Evolutionary conservation across 1,284 basidiomycete species (phyloP), one percentile per base, ranked within the genome.

Genomic region (Tetrapyrgos nigripes): DNA sequence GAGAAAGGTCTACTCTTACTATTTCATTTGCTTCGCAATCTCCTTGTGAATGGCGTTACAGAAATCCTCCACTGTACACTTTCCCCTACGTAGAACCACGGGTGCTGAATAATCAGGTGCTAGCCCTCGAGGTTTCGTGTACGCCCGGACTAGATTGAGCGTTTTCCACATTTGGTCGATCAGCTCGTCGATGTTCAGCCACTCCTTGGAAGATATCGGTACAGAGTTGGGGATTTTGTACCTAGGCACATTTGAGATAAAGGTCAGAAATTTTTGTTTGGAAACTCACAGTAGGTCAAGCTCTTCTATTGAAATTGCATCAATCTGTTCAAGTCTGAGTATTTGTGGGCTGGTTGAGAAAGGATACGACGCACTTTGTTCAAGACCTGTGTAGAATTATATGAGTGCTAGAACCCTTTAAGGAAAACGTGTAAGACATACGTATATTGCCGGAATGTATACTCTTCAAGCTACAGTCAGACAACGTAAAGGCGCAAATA

Each of bases 281-380:
- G n/a, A n/a, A 26, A 72, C 83, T 73, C 77, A 96, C 76, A 99
- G 79, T 53, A 99, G 84, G 75, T 99, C 96, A 43, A 99, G 87
- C 76, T 99, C 97, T 77, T 99, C 96, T 73, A 99, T 98, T 59
- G 94, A 97, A 70, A 99, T 97, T 19, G 93, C 95, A 73, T 99
- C 97, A 70, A 99, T 99, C 91, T 98, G 79, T 46, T 69, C 58
- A 50, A 66, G 62, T 66, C 69, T 69, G 46, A 63, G 35, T 40
- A 14, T 37, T 47, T 51, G 29, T 17, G 29, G 19, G 23, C 6
- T 13, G 50, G 26, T 27, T 29, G 2, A 37, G 44, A 28, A 56
- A 46, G 11, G 51, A 45, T 58, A 48, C 6, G 23, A 48, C 67
- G 62, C 57, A 89, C 88, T 80, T 93, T 93, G 74, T 93, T 93